Percentiles rank a stretch among this genome's conserved stretches.
Conservation (phyloP, 2,329 filamentous ascomycete species). For the Dactylellina parvicollis region DNA sequence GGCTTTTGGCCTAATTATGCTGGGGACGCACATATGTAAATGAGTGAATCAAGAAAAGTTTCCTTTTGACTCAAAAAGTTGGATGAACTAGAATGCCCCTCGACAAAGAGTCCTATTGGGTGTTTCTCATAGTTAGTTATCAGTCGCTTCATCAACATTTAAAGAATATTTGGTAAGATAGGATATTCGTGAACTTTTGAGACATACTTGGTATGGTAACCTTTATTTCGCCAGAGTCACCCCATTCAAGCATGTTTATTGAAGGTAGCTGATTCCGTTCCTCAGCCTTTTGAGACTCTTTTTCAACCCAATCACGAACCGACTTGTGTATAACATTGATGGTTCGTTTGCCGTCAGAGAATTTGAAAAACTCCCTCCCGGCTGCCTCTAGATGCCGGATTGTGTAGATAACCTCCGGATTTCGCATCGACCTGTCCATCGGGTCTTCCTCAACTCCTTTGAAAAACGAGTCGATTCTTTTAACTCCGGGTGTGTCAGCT, state of each 20-base stretch:
- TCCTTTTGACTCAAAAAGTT: conserved; percentile 23
- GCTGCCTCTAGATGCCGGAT: conserved; percentile 30
- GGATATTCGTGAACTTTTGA: not conserved
- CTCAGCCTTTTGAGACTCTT: conserved; percentile 28
- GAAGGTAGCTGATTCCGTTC: not conserved
- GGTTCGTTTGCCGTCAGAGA: conserved; percentile 17
- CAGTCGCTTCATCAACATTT: too few relatives aligned
- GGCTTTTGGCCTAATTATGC: too few relatives aligned
- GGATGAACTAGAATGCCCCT: conserved; percentile 13
- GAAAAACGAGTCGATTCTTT: not conserved
- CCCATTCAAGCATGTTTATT: conserved; percentile 9
- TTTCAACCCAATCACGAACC: conserved; percentile 44
- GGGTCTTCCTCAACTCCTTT: not conserved
- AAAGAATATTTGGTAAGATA: not conserved
- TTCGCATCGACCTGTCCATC: conserved; percentile 19
- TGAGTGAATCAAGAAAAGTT: conserved; percentile 8
- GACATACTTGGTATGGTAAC: conserved; percentile 37
- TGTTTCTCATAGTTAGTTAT: not conserved
- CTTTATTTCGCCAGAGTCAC: conserved; percentile 29
- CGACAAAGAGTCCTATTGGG: conserved; percentile 14
- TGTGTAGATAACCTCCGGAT: conserved; percentile 38
- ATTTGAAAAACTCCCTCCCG: conserved; percentile 40
- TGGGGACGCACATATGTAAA: conserved; percentile 22
- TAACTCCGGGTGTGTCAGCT: not conserved
- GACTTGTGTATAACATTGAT: conserved; percentile 43